A percentile compares a stretch with the other conserved stretches of the same genome.
Conservation (phyloP, 2,329 filamentous ascomycete species). For the Blumeria hordei region DNA sequence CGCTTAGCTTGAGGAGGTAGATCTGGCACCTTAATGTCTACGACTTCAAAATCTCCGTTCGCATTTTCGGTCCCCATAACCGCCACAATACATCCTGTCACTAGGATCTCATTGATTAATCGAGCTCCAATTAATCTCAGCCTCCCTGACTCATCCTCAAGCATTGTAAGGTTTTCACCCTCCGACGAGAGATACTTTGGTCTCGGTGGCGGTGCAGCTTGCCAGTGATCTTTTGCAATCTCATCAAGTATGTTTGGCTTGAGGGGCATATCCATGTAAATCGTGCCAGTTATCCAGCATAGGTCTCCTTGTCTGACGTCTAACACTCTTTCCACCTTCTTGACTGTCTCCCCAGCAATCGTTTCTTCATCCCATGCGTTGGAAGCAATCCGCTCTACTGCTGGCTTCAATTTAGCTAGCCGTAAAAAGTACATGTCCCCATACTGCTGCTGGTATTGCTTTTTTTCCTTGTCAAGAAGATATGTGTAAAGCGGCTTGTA, state of each 20-base stretch:
- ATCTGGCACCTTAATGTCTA: constrained; percentile 76
- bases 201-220: constrained; percentile 53
- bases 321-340: constrained; percentile 63
- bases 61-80: constrained; percentile 84
- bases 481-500: constrained; percentile 64
- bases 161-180: constrained; percentile 44
- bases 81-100: constrained; percentile 85
- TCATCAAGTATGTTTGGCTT: constrained; percentile 95
- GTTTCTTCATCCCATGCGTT: constrained; percentile 58
- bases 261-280: constrained; percentile 91
- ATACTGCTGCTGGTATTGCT: constrained; percentile 83
- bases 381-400: constrained; percentile 48
- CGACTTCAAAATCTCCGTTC: constrained; percentile 76
- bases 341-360: constrained; percentile 53
- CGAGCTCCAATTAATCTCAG: constrained; percentile 51
- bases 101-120: constrained; percentile 45
- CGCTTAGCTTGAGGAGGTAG: constrained; percentile 58
- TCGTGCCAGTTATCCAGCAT: constrained; percentile 83
- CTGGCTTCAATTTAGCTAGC: constrained; percentile 64
- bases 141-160: constrained; percentile 89
- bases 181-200: constrained; percentile 48
- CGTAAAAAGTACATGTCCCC: constrained; percentile 94
- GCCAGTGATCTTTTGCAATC: constrained; percentile 83
- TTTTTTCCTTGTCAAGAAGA: constrained; percentile 38
- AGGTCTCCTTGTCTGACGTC: constrained; percentile 89